Percentiles rank a stretch among this genome's conserved stretches.
Evolutionary conservation across 495 filamentous ascomycete genomes (phyloP).

Genomic region (Penicilliopsis zonata): DNA sequence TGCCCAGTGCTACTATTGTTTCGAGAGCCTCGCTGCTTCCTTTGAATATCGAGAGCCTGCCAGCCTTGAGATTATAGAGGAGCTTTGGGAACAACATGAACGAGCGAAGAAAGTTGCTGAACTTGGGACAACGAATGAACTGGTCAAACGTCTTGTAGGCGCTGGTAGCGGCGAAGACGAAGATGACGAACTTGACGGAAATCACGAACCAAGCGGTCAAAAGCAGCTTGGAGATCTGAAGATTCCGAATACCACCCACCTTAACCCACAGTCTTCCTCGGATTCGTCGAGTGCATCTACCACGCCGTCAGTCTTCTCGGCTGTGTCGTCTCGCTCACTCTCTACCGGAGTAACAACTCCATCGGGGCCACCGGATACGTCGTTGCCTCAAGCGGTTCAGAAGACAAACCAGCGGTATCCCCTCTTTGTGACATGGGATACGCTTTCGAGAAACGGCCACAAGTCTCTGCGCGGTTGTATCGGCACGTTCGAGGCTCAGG

Average conservation of each 20-base stretch:
- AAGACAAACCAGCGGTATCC: slow-evolving; percentile 36
- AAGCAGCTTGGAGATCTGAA: slow-evolving; percentile 13
- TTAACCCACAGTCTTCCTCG: slow-evolving; percentile 22
- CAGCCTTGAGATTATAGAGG: slow-evolving; percentile 53
- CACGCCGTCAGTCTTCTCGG: slow-evolving; percentile 31
- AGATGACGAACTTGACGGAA: too few species aligned
- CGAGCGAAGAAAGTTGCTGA: slow-evolving; percentile 26
- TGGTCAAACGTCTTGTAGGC: slow-evolving; percentile 10
- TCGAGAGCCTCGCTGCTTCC: slow-evolving; percentile 64
- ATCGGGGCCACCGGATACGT: slow-evolving; percentile 8
- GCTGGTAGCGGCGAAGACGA: slow-evolving; percentile 19
- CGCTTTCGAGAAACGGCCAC: slow-evolving; percentile 43
- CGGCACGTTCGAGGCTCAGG: slow-evolving; percentile 80
- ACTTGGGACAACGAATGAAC: slow-evolving; percentile 13
- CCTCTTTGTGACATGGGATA: slow-evolving; percentile 96
- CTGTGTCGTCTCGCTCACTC: slow-evolving; percentile 27
- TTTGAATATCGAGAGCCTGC: slow-evolving; percentile 47
- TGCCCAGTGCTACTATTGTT: slow-evolving; percentile 83
- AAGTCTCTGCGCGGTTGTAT: slow-evolving; percentile 85
- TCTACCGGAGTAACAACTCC: slow-evolving; percentile 25
- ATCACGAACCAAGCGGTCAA: slow-evolving; percentile 2
- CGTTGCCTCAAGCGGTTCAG: slow-evolving; percentile 6
- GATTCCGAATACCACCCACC: slow-evolving; percentile 19
- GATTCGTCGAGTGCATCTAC: slow-evolving; percentile 34
- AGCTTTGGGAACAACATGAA: slow-evolving; percentile 52